Evolutionary conservation across 2,329 filamentous ascomycete species (phyloP), one percentile per base, ranked within the genome.

Genomic region (Xenoacremonium recifei): DNA sequence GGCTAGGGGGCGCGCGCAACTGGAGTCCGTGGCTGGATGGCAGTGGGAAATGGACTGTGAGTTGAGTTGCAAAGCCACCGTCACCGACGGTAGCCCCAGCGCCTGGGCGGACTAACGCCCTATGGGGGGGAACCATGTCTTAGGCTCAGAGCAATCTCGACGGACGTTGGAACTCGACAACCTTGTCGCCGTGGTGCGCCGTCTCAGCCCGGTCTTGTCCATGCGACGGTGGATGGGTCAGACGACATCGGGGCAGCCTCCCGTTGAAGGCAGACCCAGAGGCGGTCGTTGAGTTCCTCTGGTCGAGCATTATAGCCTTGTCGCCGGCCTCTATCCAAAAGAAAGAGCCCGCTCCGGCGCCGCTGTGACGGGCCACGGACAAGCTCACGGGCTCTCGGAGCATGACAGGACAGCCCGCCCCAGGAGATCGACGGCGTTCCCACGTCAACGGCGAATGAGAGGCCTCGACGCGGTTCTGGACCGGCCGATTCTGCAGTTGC

Each of bases 381-480:
- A 13, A 13, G 9, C 9, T 27, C 23, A 13, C 23, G 23, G 23
- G 23, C 9, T 27, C 23, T 27, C 7, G 13, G 23, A 13, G 13
- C 23, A 27, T 27, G 23, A 27, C 23, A 7, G 23, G n/a, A n/a
- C n/a, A n/a, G n/a, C n/a, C n/a, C n/a, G 7, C 9, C 23, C 13
- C 23, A 27, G 13, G 23, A 27, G 9, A 9, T 27, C 13, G 23
- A 7, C 23, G 23, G 23, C 15, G 29, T 32, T 32, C 29, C 15
- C 29, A 32, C 29, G 29, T 16, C 29, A 32, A 32, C 29, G 9
- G 29, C 29, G 29, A 32, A 32, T 32, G 29, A 15, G 29, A 32
- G 15, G 23, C 6, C 29, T 23, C 21, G 34, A 34, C 21, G 35
- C 21, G 16, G 49, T 54, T 54, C 53, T 52, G 45, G 53, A 49